Conservation (phyloP, 768 basidiomycete species). For the Suillus paluster region DNA sequence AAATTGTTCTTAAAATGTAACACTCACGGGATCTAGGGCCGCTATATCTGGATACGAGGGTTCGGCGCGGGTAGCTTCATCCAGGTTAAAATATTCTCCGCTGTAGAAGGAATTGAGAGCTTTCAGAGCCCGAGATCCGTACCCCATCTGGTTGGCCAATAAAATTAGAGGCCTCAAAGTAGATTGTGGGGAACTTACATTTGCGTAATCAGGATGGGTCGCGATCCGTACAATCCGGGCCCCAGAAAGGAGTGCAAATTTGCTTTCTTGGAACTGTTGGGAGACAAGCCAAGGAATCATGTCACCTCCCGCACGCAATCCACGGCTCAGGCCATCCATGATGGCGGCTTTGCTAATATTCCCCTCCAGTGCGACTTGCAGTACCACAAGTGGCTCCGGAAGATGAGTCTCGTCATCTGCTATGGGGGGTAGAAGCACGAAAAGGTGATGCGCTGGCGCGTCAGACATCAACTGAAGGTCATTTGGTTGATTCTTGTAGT, state of each 20-base stretch:
- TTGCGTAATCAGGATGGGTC: slow-evolving; percentile 93
- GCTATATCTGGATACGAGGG: slow-evolving; percentile 64
- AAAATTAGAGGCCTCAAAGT: slow-evolving; percentile 10
- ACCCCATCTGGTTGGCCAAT: slow-evolving; percentile 78
- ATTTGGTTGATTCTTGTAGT: slow-evolving; percentile 99
- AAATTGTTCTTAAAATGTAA: not conserved
- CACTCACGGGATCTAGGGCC: slow-evolving; percentile 49
- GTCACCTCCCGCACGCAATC: slow-evolving; percentile 88
- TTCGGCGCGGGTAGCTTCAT: slow-evolving; percentile 63
- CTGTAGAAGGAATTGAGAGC: slow-evolving; percentile 89
- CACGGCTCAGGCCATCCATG: slow-evolving; percentile 83
- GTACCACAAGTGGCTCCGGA: slow-evolving; percentile 93
- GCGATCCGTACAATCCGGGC: slow-evolving; percentile 92
- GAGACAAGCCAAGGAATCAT: slow-evolving; percentile 97
- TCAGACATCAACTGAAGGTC: slow-evolving; percentile 97
- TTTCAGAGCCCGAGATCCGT: slow-evolving; percentile 88
- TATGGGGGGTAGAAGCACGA: slow-evolving; percentile 92
- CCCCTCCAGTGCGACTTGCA: slow-evolving; percentile 96
- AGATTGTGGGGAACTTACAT: slow-evolving; percentile 53
- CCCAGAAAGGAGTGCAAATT: slow-evolving; percentile 90
- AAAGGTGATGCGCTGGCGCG: slow-evolving; percentile 95
- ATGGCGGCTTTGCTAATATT: slow-evolving; percentile 86
- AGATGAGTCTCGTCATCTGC: slow-evolving; percentile 88
- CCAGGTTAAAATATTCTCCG: slow-evolving; percentile 88
- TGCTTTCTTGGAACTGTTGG: slow-evolving; percentile 94